These are phyloP conservation scores for Toxicodendron radicans DNA, from an alignment of 345 rosid genomes.

Conservation along the genomic window DNA sequence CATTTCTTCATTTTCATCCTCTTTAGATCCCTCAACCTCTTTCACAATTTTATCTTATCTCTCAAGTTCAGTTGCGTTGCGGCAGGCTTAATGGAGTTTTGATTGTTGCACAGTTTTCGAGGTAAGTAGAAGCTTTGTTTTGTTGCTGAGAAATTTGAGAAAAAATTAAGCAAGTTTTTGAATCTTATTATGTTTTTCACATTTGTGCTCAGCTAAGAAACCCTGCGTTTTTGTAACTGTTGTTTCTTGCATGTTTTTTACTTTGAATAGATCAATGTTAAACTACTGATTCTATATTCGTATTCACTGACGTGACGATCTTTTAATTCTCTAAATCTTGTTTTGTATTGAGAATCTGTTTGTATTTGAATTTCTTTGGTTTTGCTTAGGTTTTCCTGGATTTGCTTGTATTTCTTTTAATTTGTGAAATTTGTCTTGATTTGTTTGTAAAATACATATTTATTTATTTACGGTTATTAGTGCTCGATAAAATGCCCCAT, in stretches of 20 bases:
- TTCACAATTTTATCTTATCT: conserved; percentile 11
- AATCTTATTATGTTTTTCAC: conserved; percentile 7
- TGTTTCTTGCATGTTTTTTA: conserved; percentile 23
- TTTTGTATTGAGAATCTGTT: not conserved
- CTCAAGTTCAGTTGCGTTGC: conserved; percentile 1
- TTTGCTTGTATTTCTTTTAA: conserved; percentile 14
- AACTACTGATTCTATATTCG: not conserved
- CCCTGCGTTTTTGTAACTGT: not conserved
- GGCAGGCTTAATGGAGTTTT: conserved; percentile 35
- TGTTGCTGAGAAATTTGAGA: conserved; percentile 25
- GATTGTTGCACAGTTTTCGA: conserved; percentile 36
- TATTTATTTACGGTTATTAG: not conserved
- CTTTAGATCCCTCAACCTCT: conserved; percentile 33
- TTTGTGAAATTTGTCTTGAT: conserved; percentile 7
- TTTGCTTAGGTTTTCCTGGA: conserved; percentile 1
- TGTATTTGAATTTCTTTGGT: conserved; percentile 9
- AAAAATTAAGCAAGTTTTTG: conserved; percentile 20
- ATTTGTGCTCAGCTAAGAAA: not conserved
- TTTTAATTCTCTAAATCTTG: not conserved
- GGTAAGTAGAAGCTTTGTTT: conserved; percentile 36
- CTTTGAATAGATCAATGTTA: conserved; percentile 39
- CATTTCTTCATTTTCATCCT: conserved; percentile 7
- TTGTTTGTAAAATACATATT: not conserved
- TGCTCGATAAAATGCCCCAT: not conserved
- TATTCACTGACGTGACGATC: conserved; percentile 10